Base-by-base conservation (phyloP, 2,329 filamentous ascomycete genomes). In the Chrysoporthe austroafricana region DNA sequence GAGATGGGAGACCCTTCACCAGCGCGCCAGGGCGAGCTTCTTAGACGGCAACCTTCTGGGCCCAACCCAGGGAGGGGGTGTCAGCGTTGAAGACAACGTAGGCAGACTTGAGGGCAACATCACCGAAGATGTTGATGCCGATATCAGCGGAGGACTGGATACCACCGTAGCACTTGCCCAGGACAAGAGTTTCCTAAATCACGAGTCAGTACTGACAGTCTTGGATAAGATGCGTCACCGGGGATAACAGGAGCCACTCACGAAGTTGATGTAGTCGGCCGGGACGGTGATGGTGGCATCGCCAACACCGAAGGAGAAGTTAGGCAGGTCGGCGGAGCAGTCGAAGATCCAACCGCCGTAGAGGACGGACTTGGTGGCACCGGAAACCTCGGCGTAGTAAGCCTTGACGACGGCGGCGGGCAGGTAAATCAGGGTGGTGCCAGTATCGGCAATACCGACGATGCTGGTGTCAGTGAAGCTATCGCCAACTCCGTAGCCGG, bases 21-120 rank as follows among this genome's bases (percentile, higher is more conserved):
- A 52, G 26, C 5, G 26, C 6, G 59, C 9, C 13, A 48, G 14
- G 8, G 59, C 43, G 18, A n/a, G 21, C 34, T 56, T 36, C 11
- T 64, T 34, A 64, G 26, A 57, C 54, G 16, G 34, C n/a, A 58
- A 39, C 62, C 62, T 64, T 64, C 43, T 64, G 62, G 62, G 62
- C 62, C 62, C 62, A 64, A 58, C 62, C 62, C 50, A 64, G 52
- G n/a, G 62, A 64, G 18, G 62, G 62, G 21, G 62, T 79, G 3
- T 80, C 77, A 3, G 79, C 77, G 73, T 90, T 85, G 71, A 90
- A 91, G 46, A 92, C 84, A 44, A 88, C 87, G 73, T 89, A 91
- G 74, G 90, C 86, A 72, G 83, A 83, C 85, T 91, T 91, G 66
- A 92, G 81, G 80, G 91, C 90, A 71, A 90, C 82, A 72, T 91